phyloP scores from a whole-genome alignment of 1,284 basidiomycete species.

The Lentinula novae-zelandiae region DNA sequence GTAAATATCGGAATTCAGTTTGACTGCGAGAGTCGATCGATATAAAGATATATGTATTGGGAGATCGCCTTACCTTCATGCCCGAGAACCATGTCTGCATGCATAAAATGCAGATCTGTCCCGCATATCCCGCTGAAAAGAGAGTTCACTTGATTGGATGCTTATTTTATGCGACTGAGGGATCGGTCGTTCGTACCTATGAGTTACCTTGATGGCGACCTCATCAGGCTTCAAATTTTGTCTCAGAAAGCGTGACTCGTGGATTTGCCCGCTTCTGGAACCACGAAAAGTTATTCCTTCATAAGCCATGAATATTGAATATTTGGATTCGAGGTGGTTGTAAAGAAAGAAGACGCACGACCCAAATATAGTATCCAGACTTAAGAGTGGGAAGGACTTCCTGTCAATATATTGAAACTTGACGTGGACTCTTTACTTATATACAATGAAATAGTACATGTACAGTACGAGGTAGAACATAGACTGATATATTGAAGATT shows the following conservation, averaged over 20 bases:
- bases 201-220: conserved; percentile 7
- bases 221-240: conserved; percentile 11
- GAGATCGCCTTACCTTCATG: conserved; percentile 45
- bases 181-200: conserved; percentile 1
- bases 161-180: neutral
- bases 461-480: neutral
- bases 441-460: too few relatives aligned
- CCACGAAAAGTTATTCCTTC: conserved; percentile 14
- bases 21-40: neutral
- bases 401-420: too few relatives aligned
- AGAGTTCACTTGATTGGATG: neutral
- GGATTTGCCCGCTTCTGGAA: conserved; percentile 6
- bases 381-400: too few relatives aligned
- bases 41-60: neutral
- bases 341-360: neutral
- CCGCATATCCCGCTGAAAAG: conserved; percentile 29
- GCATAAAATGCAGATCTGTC: conserved; percentile 40
- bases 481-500: neutral
- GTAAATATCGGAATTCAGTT: neutral
- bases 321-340: neutral
- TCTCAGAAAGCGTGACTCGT: conserved; percentile 7
- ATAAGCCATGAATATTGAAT: conserved; percentile 5
- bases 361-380: too few relatives aligned
- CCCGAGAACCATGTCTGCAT: conserved; percentile 29
- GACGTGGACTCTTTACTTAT: too few relatives aligned